phyloP scores from a whole-genome alignment of 2,329 filamentous ascomycete genomes.

The Pseudogymnoascus sp. region DNA sequence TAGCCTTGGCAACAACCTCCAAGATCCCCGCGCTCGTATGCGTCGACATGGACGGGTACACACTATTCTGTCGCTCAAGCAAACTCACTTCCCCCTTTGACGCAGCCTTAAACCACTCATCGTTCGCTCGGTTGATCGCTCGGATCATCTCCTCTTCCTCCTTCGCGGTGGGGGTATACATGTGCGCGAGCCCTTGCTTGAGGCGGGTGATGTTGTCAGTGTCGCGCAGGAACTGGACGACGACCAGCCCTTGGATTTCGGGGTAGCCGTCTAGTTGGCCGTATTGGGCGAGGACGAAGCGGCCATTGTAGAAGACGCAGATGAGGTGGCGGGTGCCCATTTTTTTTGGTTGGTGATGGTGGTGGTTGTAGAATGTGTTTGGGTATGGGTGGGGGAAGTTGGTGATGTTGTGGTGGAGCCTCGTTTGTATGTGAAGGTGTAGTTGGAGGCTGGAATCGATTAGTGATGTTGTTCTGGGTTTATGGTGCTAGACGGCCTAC shows the following conservation, averaged over 20 bases:
- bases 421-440: not conserved
- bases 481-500: too few species aligned
- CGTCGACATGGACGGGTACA: not conserved
- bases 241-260: conserved; percentile 17
- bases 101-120: too few species aligned
- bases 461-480: too few species aligned
- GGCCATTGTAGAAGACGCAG: conserved; percentile 2
- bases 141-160: not conserved
- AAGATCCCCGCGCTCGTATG: not conserved
- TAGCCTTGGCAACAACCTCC: not conserved
- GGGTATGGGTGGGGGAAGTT: not conserved
- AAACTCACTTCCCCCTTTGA: too few species aligned
- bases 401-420: not conserved
- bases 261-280: conserved; percentile 26
- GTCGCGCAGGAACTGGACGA: conserved; percentile 22
- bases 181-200: conserved; percentile 18
- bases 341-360: not conserved
- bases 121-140: too few species aligned
- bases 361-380: not conserved
- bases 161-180: conserved; percentile 13
- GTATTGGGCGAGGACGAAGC: conserved; percentile 23
- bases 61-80: too few species aligned
- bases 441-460: too few species aligned
- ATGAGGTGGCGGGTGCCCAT: conserved; percentile 4
- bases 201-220: conserved; percentile 22